Evolutionary conservation across 768 basidiomycete species (phyloP).

Genomic region (Amanita molliuscula): DNA sequence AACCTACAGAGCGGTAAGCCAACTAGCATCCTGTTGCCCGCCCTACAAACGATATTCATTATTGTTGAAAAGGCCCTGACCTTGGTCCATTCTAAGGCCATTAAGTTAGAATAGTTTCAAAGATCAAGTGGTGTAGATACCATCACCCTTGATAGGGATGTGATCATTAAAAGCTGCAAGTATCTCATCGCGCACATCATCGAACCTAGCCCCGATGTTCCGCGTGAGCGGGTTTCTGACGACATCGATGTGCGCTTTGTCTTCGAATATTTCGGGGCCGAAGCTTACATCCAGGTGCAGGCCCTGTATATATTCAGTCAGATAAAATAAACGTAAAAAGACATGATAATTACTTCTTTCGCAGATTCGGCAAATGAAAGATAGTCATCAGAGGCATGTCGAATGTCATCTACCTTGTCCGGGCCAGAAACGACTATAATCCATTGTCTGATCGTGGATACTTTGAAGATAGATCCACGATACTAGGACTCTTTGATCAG

Average conservation of each 20-base stretch:
- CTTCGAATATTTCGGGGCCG: conserved; percentile 13
- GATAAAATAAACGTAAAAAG: background rate
- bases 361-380: conserved; percentile 31
- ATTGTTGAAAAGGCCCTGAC: conserved; percentile 8
- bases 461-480: conserved; percentile 25
- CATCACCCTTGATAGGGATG: conserved; percentile 5
- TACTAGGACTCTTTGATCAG: conserved; percentile 9
- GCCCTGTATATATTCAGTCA: conserved; percentile 9
- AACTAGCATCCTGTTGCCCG: conserved; percentile 16
- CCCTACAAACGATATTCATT: conserved; percentile 14
- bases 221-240: conserved; percentile 17
- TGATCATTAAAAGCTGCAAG: conserved; percentile 12
- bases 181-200: conserved; percentile 17
- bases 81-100: conserved; percentile 10
- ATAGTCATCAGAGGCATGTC: conserved; percentile 31
- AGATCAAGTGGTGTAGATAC: background rate
- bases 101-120: background rate
- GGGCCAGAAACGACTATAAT: conserved; percentile 29
- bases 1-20: conserved; percentile 17
- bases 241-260: conserved; percentile 10
- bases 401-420: conserved; percentile 31
- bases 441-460: conserved; percentile 35
- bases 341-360: conserved; percentile 9
- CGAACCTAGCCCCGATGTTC: conserved; percentile 16
- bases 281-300: conserved; percentile 26